Conservation (phyloP, 257 asterid genomes). For the Osmanthus fragrans region DNA sequence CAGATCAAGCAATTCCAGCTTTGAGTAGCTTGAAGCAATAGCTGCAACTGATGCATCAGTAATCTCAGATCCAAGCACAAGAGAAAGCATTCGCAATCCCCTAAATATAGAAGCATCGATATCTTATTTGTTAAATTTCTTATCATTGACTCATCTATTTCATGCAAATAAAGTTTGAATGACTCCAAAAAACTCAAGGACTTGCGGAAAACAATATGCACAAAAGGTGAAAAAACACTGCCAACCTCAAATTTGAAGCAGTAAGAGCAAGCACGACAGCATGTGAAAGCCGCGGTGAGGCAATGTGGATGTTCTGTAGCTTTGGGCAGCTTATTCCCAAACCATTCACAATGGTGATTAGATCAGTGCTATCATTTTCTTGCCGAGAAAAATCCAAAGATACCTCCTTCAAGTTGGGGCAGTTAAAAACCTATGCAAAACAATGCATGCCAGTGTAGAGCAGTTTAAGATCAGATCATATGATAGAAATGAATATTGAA, state of each 20-base stretch:
- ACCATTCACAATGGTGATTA: conserved; percentile 55
- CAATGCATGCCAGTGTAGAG: background rate
- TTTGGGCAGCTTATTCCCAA: conserved; percentile 87
- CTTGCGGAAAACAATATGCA: background rate
- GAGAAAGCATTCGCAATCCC: conserved; percentile 90
- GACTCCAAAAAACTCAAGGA: background rate
- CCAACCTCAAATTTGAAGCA: conserved; percentile 81
- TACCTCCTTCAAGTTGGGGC: conserved; percentile 83
- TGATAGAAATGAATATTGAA: background rate
- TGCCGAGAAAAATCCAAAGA: conserved; percentile 82
- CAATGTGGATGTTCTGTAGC: conserved; percentile 82
- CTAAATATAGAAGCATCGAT: conserved; percentile 40
- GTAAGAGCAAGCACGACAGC: conserved; percentile 77
- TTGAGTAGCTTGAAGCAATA: conserved; percentile 75
- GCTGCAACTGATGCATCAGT: conserved; percentile 99
- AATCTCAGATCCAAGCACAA: conserved; percentile 85
- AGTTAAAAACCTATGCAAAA: conserved; percentile 63
- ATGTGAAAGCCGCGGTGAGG: conserved; percentile 76
- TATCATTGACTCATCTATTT: background rate
- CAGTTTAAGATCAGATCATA: background rate
- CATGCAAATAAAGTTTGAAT: background rate
- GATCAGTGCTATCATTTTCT: conserved; percentile 79
- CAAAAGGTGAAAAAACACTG: background rate
- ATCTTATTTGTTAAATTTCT: background rate
- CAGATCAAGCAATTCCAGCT: conserved; percentile 87